Conservation (phyloP, 768 basidiomycete genomes). For the Tylopilus sp. region DNA sequence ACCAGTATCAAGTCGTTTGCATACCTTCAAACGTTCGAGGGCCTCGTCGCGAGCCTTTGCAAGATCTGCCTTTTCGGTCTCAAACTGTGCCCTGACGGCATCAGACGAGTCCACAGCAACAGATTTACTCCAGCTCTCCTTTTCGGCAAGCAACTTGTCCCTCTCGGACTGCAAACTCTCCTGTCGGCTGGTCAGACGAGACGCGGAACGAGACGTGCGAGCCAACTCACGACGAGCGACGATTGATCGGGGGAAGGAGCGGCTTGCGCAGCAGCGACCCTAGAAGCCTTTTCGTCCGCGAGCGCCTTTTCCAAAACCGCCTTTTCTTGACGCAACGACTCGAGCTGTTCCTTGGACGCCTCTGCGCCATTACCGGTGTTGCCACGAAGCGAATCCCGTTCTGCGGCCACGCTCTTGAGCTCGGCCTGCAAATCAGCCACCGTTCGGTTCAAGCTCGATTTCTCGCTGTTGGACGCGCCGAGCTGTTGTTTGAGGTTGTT, state of each 20-base stretch:
- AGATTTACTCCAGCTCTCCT: conserved; percentile 37
- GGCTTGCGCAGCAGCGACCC: conserved; percentile 13
- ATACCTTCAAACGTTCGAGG: conserved; percentile 54
- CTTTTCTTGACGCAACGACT: conserved; percentile 37
- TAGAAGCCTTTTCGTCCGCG: conserved; percentile 35
- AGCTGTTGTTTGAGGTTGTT: conserved; percentile 26
- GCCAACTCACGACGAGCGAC: conserved; percentile 32
- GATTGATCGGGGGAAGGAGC: conserved; percentile 21
- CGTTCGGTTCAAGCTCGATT: conserved; percentile 28
- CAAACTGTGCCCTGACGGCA: conserved; percentile 42
- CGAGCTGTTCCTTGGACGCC: conserved; percentile 34
- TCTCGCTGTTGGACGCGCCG: conserved; percentile 25
- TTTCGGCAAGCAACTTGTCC: conserved; percentile 60
- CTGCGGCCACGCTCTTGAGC: conserved; percentile 27
- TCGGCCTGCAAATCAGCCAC: conserved; percentile 25
- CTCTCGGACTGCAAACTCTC: conserved; percentile 53
- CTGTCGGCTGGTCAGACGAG: conserved; percentile 33
- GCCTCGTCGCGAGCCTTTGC: conserved; percentile 60
- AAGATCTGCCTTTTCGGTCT: conserved; percentile 58
- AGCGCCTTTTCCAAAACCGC: conserved; percentile 37
- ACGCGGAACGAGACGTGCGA: neutral
- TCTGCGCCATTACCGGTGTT: conserved; percentile 13
- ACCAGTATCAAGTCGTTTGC: neutral
- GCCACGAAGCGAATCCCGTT: conserved; percentile 27
- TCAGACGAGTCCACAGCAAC: conserved; percentile 26